Evolutionary conservation across 202 grass and related monocot genomes (phyloP).

Genomic region (Zoysia matrella): DNA sequence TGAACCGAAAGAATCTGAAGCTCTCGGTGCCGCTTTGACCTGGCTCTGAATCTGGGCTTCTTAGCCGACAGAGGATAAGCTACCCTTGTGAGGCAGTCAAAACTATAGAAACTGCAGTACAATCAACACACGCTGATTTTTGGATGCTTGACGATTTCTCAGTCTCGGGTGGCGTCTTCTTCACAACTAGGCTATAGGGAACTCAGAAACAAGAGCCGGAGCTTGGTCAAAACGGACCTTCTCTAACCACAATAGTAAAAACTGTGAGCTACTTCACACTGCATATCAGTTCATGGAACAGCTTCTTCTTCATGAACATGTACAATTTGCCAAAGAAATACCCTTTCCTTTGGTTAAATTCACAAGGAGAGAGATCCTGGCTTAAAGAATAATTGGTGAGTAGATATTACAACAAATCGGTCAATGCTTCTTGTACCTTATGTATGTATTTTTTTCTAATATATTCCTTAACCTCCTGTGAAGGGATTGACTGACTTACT

Average conservation of each 20-base stretch:
- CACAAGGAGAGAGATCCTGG: slow-evolving; percentile 86
- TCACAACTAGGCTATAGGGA: neutral
- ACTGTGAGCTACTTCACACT: slow-evolving; percentile 48
- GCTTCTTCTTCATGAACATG: slow-evolving; percentile 63
- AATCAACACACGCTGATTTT: neutral
- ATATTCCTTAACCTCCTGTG: slow-evolving; percentile 28
- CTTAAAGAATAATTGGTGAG: slow-evolving; percentile 83
- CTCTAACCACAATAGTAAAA: slow-evolving; percentile 49
- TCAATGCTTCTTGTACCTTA: slow-evolving; percentile 83
- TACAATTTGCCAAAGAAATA: slow-evolving; percentile 85
- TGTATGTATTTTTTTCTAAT: slow-evolving; percentile 49
- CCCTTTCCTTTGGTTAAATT: slow-evolving; percentile 85
- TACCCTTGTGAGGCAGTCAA: neutral
- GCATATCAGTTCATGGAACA: slow-evolving; percentile 61
- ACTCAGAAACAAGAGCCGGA: slow-evolving; percentile 5
- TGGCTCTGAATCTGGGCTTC: slow-evolving; percentile 3
- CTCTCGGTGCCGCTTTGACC: slow-evolving; percentile 36
- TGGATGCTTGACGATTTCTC: neutral
- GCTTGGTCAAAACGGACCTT: slow-evolving; percentile 27
- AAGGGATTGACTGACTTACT: slow-evolving; percentile 58
- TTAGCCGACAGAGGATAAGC: neutral
- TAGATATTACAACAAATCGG: slow-evolving; percentile 95
- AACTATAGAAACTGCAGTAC: neutral
- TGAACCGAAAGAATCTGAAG: slow-evolving; percentile 62
- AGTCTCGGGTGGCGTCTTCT: neutral